Percentiles rank a stretch among this genome's conserved stretches.
These are phyloP conservation scores for Rhamnella rubrinervis DNA, from an alignment of 331 rosid species.

Conservation along the genomic window DNA sequence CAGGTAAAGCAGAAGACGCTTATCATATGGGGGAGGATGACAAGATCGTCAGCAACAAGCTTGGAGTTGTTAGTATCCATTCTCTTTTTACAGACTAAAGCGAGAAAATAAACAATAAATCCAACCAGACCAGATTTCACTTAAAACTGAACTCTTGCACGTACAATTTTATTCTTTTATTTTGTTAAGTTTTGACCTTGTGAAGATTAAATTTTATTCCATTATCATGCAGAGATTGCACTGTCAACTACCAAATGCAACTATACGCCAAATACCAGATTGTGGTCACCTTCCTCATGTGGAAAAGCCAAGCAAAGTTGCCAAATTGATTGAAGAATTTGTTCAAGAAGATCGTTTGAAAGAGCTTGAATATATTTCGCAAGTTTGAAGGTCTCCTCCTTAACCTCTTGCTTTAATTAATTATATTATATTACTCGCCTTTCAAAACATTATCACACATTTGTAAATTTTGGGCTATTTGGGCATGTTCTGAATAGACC, in stretches of 20 bases:
- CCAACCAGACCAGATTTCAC: neutral
- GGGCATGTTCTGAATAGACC: neutral
- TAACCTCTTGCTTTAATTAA: neutral
- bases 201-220: neutral
- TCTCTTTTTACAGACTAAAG: slow-evolving; percentile 9
- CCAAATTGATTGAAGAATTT: slow-evolving; percentile 63
- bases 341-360: slow-evolving; percentile 40
- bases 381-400: slow-evolving; percentile 25
- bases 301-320: slow-evolving; percentile 61
- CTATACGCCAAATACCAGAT: slow-evolving; percentile 62
- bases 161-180: no score
- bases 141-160: neutral
- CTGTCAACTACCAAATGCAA: slow-evolving; percentile 73
- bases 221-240: slow-evolving; percentile 64
- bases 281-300: slow-evolving; percentile 95
- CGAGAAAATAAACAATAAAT: neutral
- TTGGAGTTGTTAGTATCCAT: slow-evolving; percentile 74
- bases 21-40: slow-evolving; percentile 93
- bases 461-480: neutral
- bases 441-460: no score
- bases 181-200: neutral
- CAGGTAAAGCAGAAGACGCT: slow-evolving; percentile 90
- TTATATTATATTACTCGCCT: no score
- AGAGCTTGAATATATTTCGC: slow-evolving; percentile 30
- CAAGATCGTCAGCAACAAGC: slow-evolving; percentile 67